Evolutionary conservation across 306 rosid species (phyloP).

Genomic region (Alnus rubra): DNA sequence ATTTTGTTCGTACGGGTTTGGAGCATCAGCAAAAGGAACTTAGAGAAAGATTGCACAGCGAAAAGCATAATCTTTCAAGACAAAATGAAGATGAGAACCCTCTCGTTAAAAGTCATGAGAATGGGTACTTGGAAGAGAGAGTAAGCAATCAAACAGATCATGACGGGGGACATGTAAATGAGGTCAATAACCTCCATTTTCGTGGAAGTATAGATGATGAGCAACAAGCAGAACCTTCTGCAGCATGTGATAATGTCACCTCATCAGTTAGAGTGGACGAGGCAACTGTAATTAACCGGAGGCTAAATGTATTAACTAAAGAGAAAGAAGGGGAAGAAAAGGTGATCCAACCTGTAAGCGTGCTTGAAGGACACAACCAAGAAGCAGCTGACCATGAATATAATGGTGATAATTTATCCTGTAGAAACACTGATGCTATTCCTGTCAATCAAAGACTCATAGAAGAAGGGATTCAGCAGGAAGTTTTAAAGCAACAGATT

Average conservation of each 20-base stretch:
- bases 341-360: slow-evolving; percentile 28
- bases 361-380: slow-evolving; percentile 29
- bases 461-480: slow-evolving; percentile 26
- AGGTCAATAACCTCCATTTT: slow-evolving; percentile 26
- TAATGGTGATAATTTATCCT: slow-evolving; percentile 25
- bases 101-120: slow-evolving; percentile 28
- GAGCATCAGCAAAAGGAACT: slow-evolving; percentile 25
- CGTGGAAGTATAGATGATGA: slow-evolving; percentile 17
- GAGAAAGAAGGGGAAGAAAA: slow-evolving; percentile 32
- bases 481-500: slow-evolving; percentile 26
- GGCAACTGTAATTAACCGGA: slow-evolving; percentile 24
- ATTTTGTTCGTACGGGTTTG: slow-evolving; percentile 39
- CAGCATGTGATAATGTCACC: slow-evolving; percentile 12
- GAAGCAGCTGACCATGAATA: slow-evolving; percentile 20
- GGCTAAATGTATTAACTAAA: slow-evolving; percentile 24
- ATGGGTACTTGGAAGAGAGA: slow-evolving; percentile 30
- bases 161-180: slow-evolving; percentile 34
- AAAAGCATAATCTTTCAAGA: slow-evolving; percentile 24
- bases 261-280: slow-evolving; percentile 29
- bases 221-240: slow-evolving; percentile 29
- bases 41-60: slow-evolving; percentile 26
- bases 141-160: slow-evolving; percentile 33
- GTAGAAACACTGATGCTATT: slow-evolving; percentile 17
- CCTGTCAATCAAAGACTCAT: slow-evolving; percentile 28
- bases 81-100: slow-evolving; percentile 30